Evolutionary conservation across 441 rosid genomes (phyloP), one percentile per base, ranked within the genome.

Genomic region (Theobroma grandiflorum): DNA sequence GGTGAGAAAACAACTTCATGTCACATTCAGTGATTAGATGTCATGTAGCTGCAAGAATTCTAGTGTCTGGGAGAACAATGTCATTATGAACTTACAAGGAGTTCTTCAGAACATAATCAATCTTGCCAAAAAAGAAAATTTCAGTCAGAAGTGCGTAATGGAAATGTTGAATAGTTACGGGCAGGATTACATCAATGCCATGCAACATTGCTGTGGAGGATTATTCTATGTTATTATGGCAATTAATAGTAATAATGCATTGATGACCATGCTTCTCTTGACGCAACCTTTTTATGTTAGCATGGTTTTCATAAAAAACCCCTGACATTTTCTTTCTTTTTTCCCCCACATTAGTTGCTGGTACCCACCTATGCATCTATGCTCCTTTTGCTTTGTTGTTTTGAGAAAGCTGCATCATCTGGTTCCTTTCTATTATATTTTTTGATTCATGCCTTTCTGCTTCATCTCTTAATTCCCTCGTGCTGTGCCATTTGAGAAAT

Each of bases 401-500:
- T 38, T 53, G 33, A 38, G 65, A 38, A 58, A 38, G 77, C 52
- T 57, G 65, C 52, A 40, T 74, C 77, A 40, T 57, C 12, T 16
- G 50, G 47, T 47, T 20, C 61, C 61, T 52, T 76, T 64, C 49
- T 49, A 22, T 62, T 33, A 61, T 75, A 8, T 62, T 9, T 75
- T 63, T 53, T 18, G 10, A 45, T 61, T 45, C 45, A 2, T 61
- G 45, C 33, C 45, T 45, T 43, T 75, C 42, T 72, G 62, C 61
- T 43, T 64, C 61, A 47, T 63, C 35, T 38, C 40, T 63, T 26
- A 31, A 26, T 65, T 81, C 33, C 53, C 49, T 62, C 63, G 79
- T 79, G 64, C 74, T 66, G 16, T 45, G 12, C 61, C 57, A 16
- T 84, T 72, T 79, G 64, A 79, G 35, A 71, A 62, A 69, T 65